A percentile compares a stretch with the other conserved stretches of the same genome.
Evolutionary conservation across 352 stramenopile genomes (phyloP).

Genomic region (Phytophthora melonis): DNA sequence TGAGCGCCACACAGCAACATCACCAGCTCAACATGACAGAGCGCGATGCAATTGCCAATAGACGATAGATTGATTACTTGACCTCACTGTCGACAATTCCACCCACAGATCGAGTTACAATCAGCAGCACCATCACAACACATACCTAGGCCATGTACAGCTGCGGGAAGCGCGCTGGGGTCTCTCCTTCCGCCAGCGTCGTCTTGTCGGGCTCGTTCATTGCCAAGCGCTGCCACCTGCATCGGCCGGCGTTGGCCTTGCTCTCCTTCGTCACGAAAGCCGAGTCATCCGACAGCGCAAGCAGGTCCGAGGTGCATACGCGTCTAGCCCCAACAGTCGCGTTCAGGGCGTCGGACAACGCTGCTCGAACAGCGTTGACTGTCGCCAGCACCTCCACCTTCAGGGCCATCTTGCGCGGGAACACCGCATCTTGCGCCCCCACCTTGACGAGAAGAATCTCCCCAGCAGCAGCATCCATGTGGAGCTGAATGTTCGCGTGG

Average conservation of each 20-base stretch:
- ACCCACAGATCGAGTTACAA: conserved; percentile 5
- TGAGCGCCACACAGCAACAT: neutral
- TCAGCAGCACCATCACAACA: conserved; percentile 26
- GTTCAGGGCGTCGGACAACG: conserved; percentile 67
- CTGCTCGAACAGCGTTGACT: conserved; percentile 62
- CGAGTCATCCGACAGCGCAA: conserved; percentile 57
- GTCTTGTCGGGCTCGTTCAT: conserved; percentile 47
- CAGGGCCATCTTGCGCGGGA: conserved; percentile 60
- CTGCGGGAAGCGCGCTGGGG: conserved; percentile 48
- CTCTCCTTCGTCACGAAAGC: conserved; percentile 53
- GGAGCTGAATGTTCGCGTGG: conserved; percentile 71
- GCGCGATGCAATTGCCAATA: conserved; percentile 2
- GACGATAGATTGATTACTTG: conserved; percentile 36
- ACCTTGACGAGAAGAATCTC: conserved; percentile 78
- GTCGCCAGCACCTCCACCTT: conserved; percentile 45
- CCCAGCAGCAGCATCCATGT: conserved; percentile 51
- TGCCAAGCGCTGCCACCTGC: conserved; percentile 61
- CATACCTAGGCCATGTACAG: conserved; percentile 42
- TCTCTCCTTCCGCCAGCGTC: conserved; percentile 35
- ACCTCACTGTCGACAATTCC: conserved; percentile 9
- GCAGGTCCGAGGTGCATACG: conserved; percentile 46
- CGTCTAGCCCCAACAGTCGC: conserved; percentile 31
- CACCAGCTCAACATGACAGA: neutral
- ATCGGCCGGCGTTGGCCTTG: conserved; percentile 47
- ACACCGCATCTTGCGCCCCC: conserved; percentile 56